Evolutionary conservation across 2,329 filamentous ascomycete species (phyloP).

Genomic region (Teratosphaeria viscida): DNA sequence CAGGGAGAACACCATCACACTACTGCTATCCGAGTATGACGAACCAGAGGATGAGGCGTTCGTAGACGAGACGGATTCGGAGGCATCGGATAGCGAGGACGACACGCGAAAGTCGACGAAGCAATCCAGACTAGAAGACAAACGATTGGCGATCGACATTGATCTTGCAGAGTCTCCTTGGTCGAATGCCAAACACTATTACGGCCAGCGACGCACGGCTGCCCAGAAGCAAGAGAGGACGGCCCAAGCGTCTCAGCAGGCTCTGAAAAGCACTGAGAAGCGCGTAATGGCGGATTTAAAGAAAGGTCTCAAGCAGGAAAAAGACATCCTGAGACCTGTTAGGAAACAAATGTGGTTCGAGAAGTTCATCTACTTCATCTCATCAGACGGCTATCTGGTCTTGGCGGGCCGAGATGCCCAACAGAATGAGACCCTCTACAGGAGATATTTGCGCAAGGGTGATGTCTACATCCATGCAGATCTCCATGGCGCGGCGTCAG

Average conservation of each 20-base stretch:
- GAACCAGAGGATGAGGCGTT: conserved; percentile 50
- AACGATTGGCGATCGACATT: conserved; percentile 64
- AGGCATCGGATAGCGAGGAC: conserved; percentile 51
- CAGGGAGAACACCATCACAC: conserved; percentile 76
- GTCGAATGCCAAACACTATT: conserved; percentile 85
- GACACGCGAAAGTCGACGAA: conserved; percentile 21
- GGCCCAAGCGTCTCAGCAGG: conserved; percentile 65
- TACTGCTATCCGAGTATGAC: conserved; percentile 63
- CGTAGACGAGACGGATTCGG: conserved; percentile 55
- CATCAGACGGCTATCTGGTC: conserved; percentile 87
- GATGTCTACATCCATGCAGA: conserved; percentile 91
- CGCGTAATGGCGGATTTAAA: conserved; percentile 81
- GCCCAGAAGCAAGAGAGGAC: conserved; percentile 85
- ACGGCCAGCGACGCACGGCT: conserved; percentile 75
- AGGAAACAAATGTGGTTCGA: conserved; percentile 89
- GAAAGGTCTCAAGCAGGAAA: conserved; percentile 83
- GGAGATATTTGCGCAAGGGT: conserved; percentile 71
- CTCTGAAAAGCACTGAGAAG: conserved; percentile 79
- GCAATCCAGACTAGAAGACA: conserved; percentile 25
- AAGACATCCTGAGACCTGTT: conserved; percentile 71
- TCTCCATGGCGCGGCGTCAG: conserved; percentile 68
- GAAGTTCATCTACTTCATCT: conserved; percentile 92
- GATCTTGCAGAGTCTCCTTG: conserved; percentile 73
- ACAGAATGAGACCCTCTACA: conserved; percentile 89
- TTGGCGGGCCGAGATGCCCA: conserved; percentile 76